Evolutionary conservation across 2,329 filamentous ascomycete genomes (phyloP), one percentile per base, ranked within the genome.

Genomic region (Rosellinia necatrix): DNA sequence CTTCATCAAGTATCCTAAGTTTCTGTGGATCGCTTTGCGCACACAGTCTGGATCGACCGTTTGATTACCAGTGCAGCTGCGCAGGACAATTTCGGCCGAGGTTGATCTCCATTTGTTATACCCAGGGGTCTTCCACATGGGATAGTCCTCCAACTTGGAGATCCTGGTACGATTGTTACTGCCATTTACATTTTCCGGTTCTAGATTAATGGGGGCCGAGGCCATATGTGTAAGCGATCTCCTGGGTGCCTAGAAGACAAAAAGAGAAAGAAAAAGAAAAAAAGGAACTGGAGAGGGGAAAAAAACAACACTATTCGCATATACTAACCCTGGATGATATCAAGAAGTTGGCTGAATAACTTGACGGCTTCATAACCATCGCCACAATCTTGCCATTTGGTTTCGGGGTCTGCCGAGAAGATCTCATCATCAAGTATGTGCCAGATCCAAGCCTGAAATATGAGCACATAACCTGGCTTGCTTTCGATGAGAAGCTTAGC

Each of bases 291-390:
- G n/a, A n/a, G n/a, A n/a, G n/a, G n/a, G n/a, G n/a, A n/a, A 17
- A 37, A 37, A 19, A 37, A n/a, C 10, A 38, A 38, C 46, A 38
- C 38, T 30, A 38, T 40, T 27, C 21, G 46, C 25, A 49, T 38
- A 25, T 38, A 49, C 46, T 49, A 21, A 49, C 46, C 25, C 15
- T 27, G 21, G 46, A 38, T 38, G 32, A 25, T 38, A 17, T 49
- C 35, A 49, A 49, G 34, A 49, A 49, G 38, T 49, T 49, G 46
- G 46, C 46, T 49, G 32, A 49, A 13, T 25, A 38, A 38, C 46
- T 38, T 49, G 32, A 49, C 46, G 21, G 46, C 32, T 21, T 49
- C 46, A 38, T 17, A 49, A 24, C 46, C 35, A 38, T 49, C 46
- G 46, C 46, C 46, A 8, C 19, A 30, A 17, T 40, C 35, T 49